A percentile compares a stretch with the other conserved stretches of the same genome.
phyloP scores from a whole-genome alignment of 345 rosid genomes.

The Moricandia arvensis region DNA sequence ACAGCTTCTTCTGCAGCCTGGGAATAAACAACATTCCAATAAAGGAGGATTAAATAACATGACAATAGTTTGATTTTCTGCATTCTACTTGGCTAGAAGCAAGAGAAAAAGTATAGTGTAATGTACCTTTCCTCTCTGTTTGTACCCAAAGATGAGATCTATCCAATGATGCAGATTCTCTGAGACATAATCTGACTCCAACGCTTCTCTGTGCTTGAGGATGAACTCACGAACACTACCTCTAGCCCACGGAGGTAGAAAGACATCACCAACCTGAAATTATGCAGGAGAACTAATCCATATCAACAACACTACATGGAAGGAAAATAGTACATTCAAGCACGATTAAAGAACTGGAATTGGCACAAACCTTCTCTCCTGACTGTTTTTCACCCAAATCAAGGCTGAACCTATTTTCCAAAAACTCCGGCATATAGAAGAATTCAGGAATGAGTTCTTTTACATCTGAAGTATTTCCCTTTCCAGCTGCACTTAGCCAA shows the following conservation, averaged over 20 bases:
- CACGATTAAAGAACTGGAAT: conserved; percentile 12
- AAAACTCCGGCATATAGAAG: conserved; percentile 94
- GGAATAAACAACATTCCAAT: conserved; percentile 23
- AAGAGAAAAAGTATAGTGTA: conserved; percentile 4
- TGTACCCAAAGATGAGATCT: conserved; percentile 93
- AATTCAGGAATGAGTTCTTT: conserved; percentile 98
- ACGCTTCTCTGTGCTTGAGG: conserved; percentile 86
- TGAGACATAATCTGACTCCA: conserved; percentile 92
- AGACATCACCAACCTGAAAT: conserved; percentile 79
- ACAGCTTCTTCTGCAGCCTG: conserved; percentile 99
- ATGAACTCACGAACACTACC: conserved; percentile 93
- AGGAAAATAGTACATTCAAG: conserved; percentile 11
- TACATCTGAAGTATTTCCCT: conserved; percentile 95
- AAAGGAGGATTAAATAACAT: conserved; percentile 20
- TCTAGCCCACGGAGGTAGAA: conserved; percentile 96
- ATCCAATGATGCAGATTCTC: conserved; percentile 98
- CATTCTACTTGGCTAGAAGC: conserved; percentile 7
- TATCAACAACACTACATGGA: conserved; percentile 7
- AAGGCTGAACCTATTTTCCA: conserved; percentile 77
- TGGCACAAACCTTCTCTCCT: conserved; percentile 83
- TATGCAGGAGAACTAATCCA: background rate
- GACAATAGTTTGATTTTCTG: conserved; percentile 13
- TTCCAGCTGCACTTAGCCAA: conserved; percentile 98
- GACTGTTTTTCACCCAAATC: conserved; percentile 97
- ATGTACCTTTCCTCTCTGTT: conserved; percentile 96